Base-by-base conservation (phyloP, 1,284 basidiomycete species). In the Leccinum insolens region DNA sequence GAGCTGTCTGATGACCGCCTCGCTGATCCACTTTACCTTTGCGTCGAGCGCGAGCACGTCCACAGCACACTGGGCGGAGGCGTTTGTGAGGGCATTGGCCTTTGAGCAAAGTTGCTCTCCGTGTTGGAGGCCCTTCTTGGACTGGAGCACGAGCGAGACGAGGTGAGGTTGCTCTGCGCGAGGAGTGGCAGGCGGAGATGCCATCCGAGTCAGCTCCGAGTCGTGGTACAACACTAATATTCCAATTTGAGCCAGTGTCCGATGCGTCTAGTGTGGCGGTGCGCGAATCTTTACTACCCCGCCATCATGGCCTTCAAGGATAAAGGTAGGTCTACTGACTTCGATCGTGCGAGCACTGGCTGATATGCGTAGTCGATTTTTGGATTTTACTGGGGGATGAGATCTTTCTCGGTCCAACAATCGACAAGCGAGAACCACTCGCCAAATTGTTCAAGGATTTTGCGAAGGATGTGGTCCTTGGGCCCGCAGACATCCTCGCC, bases 21-120 rank as follows among this genome's bases (percentile, higher is more conserved):
- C 86, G 41, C 83, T 86, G 65, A 92, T 83, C 92, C 92, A 94
- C 60, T 84, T 84, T 8, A 93, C 86, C 77, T 90, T 92, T 25
- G 92, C 91, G 74, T 93, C 91, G 22, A 93, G 82, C 0, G 89
- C 89, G 6, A 94, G 83, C 3, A 93, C 85, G 73, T 93, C 90
- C 15, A 92, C 81, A 0, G 87, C 85, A 55, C 82, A 81, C 70
- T 87, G 86, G 0, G 90, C 86, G 3, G 92, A 91, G 58, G 83
- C 79, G 70, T 86, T 85, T 20, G 89, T 86, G 28, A 89, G 78
- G 1, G 79, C 73, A 71, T 89, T 87, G 0, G 92, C 90, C 31
- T 82, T 83, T 2, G 85, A 85, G 71, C 92, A 94, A 6, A 93
- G 83, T 63, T 89, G 85, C 78, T 93, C 85, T 2, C 92, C 92